Evolutionary conservation across 805 yeast species (phyloP).

Genomic region (Yamadazyma akitaensis): DNA sequence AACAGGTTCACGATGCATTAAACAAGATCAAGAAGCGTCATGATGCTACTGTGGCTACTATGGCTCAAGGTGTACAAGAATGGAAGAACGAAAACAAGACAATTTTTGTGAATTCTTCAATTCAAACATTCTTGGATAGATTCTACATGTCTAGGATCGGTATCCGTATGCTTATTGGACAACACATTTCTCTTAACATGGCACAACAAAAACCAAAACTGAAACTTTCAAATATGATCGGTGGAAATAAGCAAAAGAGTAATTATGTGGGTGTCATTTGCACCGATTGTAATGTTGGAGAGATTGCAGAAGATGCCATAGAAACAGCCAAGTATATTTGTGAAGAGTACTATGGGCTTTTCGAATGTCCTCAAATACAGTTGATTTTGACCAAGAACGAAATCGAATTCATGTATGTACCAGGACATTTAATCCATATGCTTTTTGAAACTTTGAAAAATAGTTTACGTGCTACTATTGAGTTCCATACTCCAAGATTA

Average conservation of each 20-base stretch:
- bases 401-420: slow-evolving; percentile 84
- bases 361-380: slow-evolving; percentile 82
- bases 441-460: slow-evolving; percentile 84
- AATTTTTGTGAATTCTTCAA: slow-evolving; percentile 59
- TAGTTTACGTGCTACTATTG: slow-evolving; percentile 86
- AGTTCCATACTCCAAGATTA: slow-evolving; percentile 58
- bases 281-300: slow-evolving; percentile 77
- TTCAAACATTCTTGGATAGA: slow-evolving; percentile 79
- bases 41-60: slow-evolving; percentile 89
- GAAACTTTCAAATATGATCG: slow-evolving; percentile 32
- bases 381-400: slow-evolving; percentile 69
- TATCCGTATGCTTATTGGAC: slow-evolving; percentile 92
- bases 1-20: slow-evolving; percentile 60
- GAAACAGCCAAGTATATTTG: slow-evolving; percentile 89
- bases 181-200: slow-evolving; percentile 78
- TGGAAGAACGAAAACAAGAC: slow-evolving; percentile 63
- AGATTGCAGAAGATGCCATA: slow-evolving; percentile 81
- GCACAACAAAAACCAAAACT: slow-evolving; percentile 49
- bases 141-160: slow-evolving; percentile 91
- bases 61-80: slow-evolving; percentile 88
- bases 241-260: slow-evolving; percentile 29
- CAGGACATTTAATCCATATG: slow-evolving; percentile 91
- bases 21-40: slow-evolving; percentile 76
- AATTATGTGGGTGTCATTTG: slow-evolving; percentile 89
- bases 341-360: slow-evolving; percentile 84